Percentiles rank a stretch among this genome's conserved stretches.
These are phyloP conservation scores for Davidsoniella neocaledoniae DNA, from an alignment of 2,329 filamentous ascomycete species.

Conservation along the genomic window DNA sequence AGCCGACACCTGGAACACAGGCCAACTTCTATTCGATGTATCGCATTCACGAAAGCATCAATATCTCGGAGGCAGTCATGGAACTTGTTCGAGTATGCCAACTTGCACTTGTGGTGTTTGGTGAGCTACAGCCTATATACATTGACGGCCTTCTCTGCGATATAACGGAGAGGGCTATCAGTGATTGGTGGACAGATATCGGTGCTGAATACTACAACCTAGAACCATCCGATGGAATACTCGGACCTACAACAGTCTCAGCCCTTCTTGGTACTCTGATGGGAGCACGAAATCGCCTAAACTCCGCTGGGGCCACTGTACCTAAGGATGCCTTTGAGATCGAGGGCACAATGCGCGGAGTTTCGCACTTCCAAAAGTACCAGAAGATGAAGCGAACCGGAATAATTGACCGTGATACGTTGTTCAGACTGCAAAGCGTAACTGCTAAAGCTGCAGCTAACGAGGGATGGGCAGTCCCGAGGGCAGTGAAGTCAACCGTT, in stretches of 20 bases:
- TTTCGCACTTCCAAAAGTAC: constrained; percentile 77
- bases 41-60: constrained; percentile 66
- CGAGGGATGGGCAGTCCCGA: constrained; percentile 82
- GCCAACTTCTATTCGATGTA: constrained; percentile 89
- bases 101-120: constrained; percentile 73
- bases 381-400: constrained; percentile 65
- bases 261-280: constrained; percentile 75
- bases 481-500: constrained; percentile 88
- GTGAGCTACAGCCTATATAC: constrained; percentile 72
- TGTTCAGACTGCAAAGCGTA: constrained; percentile 62
- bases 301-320: constrained; percentile 69
- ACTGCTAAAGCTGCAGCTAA: constrained; percentile 82
- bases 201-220: constrained; percentile 83
- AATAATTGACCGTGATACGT: constrained; percentile 65
- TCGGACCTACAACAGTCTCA: constrained; percentile 82
- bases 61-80: constrained; percentile 60
- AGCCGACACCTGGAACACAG: constrained; percentile 64
- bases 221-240: constrained; percentile 79
- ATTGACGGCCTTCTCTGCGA: constrained; percentile 88
- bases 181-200: constrained; percentile 92
- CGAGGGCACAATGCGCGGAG: constrained; percentile 62
- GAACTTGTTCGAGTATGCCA: constrained; percentile 89
- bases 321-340: constrained; percentile 86
- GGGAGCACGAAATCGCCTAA: constrained; percentile 76
- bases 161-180: constrained; percentile 74